Base-by-base conservation (phyloP, 2,329 filamentous ascomycete genomes). In the Fusarium caatingaense region DNA sequence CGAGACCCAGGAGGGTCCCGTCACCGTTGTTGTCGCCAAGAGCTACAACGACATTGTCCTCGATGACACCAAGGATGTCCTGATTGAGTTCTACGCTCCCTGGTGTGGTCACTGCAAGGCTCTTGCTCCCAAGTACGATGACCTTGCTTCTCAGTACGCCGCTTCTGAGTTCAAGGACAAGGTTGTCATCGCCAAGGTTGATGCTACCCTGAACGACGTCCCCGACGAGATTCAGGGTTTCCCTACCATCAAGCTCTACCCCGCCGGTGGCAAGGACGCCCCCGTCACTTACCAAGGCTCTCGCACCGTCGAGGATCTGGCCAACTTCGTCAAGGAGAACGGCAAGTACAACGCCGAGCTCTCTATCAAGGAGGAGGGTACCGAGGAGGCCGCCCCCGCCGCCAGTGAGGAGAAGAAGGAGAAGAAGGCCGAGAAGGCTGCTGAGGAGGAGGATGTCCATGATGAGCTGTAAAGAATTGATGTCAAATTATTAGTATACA, bases 51-150 rank as follows among this genome's bases (percentile, higher is more conserved):
- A 97, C 10, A 84, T 98, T 74, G 94, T 99, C 77, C 88, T 98
- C 59, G 92, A 99, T 79, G 92, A 97, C 82, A 87, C 91, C 80
- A 98, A 98, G 91, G 96, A 99, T 82, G 96, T 99, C 64, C 89
- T 99, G 73, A 84, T 99, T 71, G 96, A 99, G 87, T 98, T 97
- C 86, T 99, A 99, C 85, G 96, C 96, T 64, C 96, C 96, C 71
- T 99, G 96, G 96, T 99, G 96, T 81, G 96, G 96, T 76, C 96
- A 99, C 89, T 99, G 96, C 93, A 98, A 98, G 89, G 94, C 90
- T 82, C 91, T 99, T 68, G 95, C 96, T 60, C 96, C 96, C 77
- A 91, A 97, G 82, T 99, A 98, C 83, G 96, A 99, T 71, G 93
- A 98, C 82, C 92, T 99, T 64, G 96, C 89, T 60, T 82, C 86